Evolutionary conservation across 768 basidiomycete genomes (phyloP), one percentile per base, ranked within the genome.

Genomic region (Lenzites betulinus): DNA sequence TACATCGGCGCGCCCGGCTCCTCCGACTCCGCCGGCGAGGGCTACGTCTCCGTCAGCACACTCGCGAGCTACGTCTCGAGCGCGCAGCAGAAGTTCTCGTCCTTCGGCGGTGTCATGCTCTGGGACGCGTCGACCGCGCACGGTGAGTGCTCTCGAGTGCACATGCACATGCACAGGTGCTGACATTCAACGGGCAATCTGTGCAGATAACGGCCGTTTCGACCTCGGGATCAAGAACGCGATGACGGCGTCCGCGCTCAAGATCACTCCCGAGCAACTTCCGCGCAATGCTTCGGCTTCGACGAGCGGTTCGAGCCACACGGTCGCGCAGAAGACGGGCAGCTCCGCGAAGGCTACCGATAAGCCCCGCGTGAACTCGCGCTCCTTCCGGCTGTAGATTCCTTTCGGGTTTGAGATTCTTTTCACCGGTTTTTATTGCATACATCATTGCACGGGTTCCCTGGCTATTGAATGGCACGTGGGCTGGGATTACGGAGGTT

Each of bases 1-100:
- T 87, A 81, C 73, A 81, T 89, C 53, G 86, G 85, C 50, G 84
- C 83, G 44, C 85, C 87, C 9, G 87, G 81, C 9, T 81, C 84
- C 16, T 72, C 75, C 26, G 71, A 77, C 5, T 84, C 86, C 6
- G 83, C 85, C n/a, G 83, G 83, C 4, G 75, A 78, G 23, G 87
- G 86, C 20, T 87, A 82, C 67, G 81, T 83, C 20, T 64, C 69
- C 54, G 75, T 79, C 22, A 67, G 62, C 33, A 81, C 78, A 15
- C 73, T 87, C 52, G 76, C 75, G 26, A 75, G 25, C 56, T 82
- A 82, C 48, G 76, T 81, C 25, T 69, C 74, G 35, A 69, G 79
- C 58, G 84, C 82, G 75, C 80, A 82, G 42, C 72, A 75, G 33
- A 81, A 81, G 59, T 87, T 83, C 72, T 81, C 85, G 2, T 85